Percentiles rank a stretch among this genome's conserved stretches.
These are phyloP conservation scores for Polytrichum commune DNA, from an alignment of 225 moss, liverwort and hornwort genomes.

Conservation along the genomic window DNA sequence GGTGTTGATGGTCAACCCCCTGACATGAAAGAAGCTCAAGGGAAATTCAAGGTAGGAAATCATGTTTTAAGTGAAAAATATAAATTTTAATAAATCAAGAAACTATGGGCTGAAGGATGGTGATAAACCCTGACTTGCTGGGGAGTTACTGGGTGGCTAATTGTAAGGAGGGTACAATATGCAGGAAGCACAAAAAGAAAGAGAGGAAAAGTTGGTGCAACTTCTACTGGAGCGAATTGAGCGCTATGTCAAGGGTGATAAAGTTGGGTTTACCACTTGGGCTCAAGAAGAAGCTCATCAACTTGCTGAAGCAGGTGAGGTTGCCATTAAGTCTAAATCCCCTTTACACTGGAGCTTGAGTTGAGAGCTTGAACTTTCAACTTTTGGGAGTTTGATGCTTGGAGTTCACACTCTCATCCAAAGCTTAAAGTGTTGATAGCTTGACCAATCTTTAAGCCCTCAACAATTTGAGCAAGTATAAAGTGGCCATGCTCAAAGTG, in stretches of 20 bases:
- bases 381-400: too few species aligned
- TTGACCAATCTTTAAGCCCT: too few species aligned
- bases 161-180: slow-evolving; percentile 8
- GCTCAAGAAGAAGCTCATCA: slow-evolving; percentile 58
- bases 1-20: slow-evolving; percentile 30
- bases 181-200: slow-evolving; percentile 66
- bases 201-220: slow-evolving; percentile 50
- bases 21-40: slow-evolving; percentile 24
- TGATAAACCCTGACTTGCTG: too few species aligned
- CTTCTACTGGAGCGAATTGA: slow-evolving; percentile 58
- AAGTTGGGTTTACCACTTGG: slow-evolving; percentile 47
- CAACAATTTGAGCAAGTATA: too few species aligned
- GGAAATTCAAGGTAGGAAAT: slow-evolving; percentile 35
- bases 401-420: too few species aligned
- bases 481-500: too few species aligned
- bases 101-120: too few species aligned
- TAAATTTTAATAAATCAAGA: too few species aligned
- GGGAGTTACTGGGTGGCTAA: slow-evolving; percentile 14
- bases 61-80: neutral
- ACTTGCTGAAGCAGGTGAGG: slow-evolving; percentile 68
- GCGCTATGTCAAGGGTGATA: slow-evolving; percentile 41
- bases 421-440: too few species aligned
- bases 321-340: neutral
- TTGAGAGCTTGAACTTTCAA: too few species aligned
- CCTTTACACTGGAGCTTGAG: neutral